These are phyloP conservation scores for Polyporus tsugae DNA, from an alignment of 1,284 basidiomycete species.

Conservation along the genomic window DNA sequence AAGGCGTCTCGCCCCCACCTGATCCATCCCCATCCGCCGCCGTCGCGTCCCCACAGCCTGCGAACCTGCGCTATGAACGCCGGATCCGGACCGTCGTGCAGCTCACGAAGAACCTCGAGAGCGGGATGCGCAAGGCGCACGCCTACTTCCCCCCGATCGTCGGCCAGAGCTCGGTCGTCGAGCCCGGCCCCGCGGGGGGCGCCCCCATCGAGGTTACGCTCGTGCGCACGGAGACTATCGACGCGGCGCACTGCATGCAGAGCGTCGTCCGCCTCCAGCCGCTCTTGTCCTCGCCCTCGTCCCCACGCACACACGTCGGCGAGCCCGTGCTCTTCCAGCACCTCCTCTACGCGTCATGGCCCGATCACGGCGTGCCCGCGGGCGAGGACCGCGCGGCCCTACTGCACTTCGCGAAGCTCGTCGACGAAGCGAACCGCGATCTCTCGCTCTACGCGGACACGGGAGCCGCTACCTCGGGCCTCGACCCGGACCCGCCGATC, in stretches of 20 bases:
- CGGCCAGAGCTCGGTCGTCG: constrained; percentile 61
- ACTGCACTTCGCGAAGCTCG: constrained; percentile 67
- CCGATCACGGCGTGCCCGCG: constrained; percentile 81
- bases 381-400: constrained; percentile 62
- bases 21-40: constrained; percentile 30
- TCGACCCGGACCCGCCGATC: constrained; percentile 71
- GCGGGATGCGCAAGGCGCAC: constrained; percentile 74
- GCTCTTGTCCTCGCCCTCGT: constrained; percentile 16
- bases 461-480: constrained; percentile 26
- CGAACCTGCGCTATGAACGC: constrained; percentile 51
- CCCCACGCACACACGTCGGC: constrained; percentile 27
- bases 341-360: constrained; percentile 81
- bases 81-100: constrained; percentile 80
- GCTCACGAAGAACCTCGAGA: constrained; percentile 74
- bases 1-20: constrained; percentile 54
- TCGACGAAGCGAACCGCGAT: constrained; percentile 66
- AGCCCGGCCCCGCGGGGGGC: constrained; percentile 51
- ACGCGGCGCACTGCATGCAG: constrained; percentile 66
- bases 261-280: constrained; percentile 56
- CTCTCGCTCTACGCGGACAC: constrained; percentile 42
- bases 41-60: constrained; percentile 1
- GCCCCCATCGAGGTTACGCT: constrained; percentile 62
- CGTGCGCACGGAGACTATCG: constrained; percentile 50
- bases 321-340: constrained; percentile 68
- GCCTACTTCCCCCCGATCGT: constrained; percentile 72